phyloP scores from a whole-genome alignment of 1,284 basidiomycete genomes.

The Rhodotorula sp. region DNA sequence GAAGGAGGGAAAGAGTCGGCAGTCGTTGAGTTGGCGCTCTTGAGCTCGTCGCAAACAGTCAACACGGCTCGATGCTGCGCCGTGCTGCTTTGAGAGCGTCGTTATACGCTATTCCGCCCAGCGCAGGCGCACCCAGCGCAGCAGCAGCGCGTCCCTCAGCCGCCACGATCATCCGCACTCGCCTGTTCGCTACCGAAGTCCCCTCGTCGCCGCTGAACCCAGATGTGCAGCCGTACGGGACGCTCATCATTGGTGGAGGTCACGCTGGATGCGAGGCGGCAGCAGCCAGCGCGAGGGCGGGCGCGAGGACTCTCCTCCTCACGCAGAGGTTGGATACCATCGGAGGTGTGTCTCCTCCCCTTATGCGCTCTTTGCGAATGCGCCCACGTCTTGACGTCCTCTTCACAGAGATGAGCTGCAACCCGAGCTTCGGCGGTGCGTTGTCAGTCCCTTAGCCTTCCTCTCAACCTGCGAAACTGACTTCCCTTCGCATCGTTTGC shows the following conservation, averaged over 20 bases:
- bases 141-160: neutral
- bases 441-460: slow-evolving; percentile 47
- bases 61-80: neutral
- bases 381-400: neutral
- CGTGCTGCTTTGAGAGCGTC: slow-evolving; percentile 1
- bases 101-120: slow-evolving; percentile 24
- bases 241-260: slow-evolving; percentile 77
- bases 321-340: slow-evolving; percentile 76
- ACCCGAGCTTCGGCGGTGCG: slow-evolving; percentile 67
- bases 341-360: slow-evolving; percentile 50
- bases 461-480: neutral
- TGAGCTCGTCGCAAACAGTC: neutral
- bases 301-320: slow-evolving; percentile 72
- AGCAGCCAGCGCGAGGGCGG: slow-evolving; percentile 74
- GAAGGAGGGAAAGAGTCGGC: neutral
- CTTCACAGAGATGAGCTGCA: slow-evolving; percentile 71
- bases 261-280: slow-evolving; percentile 91
- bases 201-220: neutral
- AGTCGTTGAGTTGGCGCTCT: no score
- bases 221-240: slow-evolving; percentile 19
- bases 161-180: neutral
- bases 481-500: slow-evolving; percentile 17
- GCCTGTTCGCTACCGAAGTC: slow-evolving; percentile 1
- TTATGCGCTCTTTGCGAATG: no score
- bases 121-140: slow-evolving; percentile 8